Evolutionary conservation across 148 eudicot species (phyloP).

Genomic region (Camellia granthamiana): DNA sequence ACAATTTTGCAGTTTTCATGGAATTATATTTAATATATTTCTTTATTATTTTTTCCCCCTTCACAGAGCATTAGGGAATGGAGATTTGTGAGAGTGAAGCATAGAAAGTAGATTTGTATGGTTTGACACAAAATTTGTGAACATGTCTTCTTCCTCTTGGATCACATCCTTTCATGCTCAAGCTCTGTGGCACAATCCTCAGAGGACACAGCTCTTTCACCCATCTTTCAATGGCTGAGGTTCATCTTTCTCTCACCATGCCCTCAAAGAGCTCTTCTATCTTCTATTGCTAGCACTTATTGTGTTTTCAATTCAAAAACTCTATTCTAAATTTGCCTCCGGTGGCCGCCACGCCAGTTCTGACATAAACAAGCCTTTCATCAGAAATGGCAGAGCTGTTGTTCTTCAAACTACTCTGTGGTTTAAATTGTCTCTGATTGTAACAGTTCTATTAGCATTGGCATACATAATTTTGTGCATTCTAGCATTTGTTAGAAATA

Average conservation of each 20-base stretch:
- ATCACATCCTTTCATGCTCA: constrained; percentile 69
- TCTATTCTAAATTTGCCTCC: constrained; percentile 39
- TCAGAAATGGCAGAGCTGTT: constrained; percentile 14
- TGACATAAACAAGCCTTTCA: constrained; percentile 29
- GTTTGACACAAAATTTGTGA: neutral
- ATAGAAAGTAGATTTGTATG: neutral
- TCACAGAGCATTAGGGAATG: constrained; percentile 1
- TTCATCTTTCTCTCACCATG: constrained; percentile 86
- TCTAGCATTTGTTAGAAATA: constrained; percentile 30
- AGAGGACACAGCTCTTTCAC: constrained; percentile 27
- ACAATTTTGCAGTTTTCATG: neutral
- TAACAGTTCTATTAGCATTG: constrained; percentile 36
- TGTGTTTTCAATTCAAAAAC: constrained; percentile 38
- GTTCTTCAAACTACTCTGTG: constrained; percentile 33
- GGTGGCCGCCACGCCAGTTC: constrained; percentile 13
- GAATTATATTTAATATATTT: neutral
- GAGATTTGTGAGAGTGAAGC: constrained; percentile 14
- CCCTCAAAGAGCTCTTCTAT: constrained; percentile 64
- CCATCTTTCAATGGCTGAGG: constrained; percentile 52
- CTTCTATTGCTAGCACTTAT: constrained; percentile 52
- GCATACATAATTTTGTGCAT: constrained; percentile 36
- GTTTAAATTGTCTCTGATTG: constrained; percentile 52
- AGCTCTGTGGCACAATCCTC: constrained; percentile 21
- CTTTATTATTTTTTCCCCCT: neutral
- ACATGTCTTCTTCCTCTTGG: constrained; percentile 65